A percentile compares a stretch with the other conserved stretches of the same genome.
Evolutionary conservation across 495 filamentous ascomycete genomes (phyloP).

Genomic region (Penicillium angulare): DNA sequence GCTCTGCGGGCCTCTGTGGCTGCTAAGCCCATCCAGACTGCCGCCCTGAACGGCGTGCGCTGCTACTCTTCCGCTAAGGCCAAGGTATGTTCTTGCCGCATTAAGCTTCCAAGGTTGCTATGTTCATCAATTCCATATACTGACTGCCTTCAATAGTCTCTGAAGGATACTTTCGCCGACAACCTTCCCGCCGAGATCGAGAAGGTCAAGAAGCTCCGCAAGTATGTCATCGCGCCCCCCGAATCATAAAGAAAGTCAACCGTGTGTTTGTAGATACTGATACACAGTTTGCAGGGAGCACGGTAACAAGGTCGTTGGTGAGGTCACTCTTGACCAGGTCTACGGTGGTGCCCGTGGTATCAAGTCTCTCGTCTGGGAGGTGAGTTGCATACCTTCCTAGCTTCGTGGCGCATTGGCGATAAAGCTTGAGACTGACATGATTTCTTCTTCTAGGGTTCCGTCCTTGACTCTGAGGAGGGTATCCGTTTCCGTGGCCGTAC

Average conservation of each 20-base stretch:
- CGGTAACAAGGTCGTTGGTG: conserved; percentile 90
- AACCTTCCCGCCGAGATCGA: conserved; percentile 93
- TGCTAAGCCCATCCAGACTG: conserved; percentile 60
- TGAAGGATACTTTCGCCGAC: conserved; percentile 98
- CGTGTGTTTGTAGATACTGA: conserved; percentile 17
- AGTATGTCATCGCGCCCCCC: conserved; percentile 56
- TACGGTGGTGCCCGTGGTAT: conserved; percentile 99
- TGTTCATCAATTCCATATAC: conserved; percentile 19
- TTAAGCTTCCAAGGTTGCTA: conserved; percentile 1
- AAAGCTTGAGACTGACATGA: neutral
- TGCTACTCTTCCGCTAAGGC: conserved; percentile 86
- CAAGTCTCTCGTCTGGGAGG: conserved; percentile 97
- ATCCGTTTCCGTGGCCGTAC: conserved; percentile 98
- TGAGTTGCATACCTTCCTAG: conserved; percentile 25
- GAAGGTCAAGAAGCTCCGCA: conserved; percentile 96
- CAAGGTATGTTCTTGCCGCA: conserved; percentile 57
- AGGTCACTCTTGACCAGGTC: conserved; percentile 98
- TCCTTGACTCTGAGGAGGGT: conserved; percentile 96
- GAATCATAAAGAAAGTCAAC: too few relatives aligned
- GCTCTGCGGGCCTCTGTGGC: conserved; percentile 70
- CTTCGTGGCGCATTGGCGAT: neutral
- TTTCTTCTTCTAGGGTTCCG: conserved; percentile 65
- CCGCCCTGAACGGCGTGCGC: conserved; percentile 76
- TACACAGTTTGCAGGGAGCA: conserved; percentile 64
- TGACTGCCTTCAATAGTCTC: conserved; percentile 56